Base-by-base conservation (phyloP, 2,329 filamentous ascomycete genomes). In the Alternaria viburni region DNA sequence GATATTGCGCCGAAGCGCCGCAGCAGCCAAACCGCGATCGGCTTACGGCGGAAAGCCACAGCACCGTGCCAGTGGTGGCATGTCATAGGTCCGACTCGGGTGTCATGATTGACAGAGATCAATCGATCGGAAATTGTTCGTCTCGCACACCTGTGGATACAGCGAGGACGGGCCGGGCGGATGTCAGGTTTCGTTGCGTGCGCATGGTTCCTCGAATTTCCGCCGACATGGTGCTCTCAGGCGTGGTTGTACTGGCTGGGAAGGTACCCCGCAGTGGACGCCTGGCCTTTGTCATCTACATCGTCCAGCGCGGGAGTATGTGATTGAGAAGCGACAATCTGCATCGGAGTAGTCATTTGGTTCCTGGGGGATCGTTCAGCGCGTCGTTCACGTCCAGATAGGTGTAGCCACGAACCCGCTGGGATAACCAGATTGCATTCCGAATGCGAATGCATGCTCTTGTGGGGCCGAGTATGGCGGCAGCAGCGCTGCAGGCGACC, bases 381-480 rank as follows among this genome's bases (percentile, higher is more conserved):
- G 75, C 76, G 69, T 76, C 67, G 70, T 79, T 70, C 72, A 81
- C 70, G 79, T 81, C 80, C 80, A 82, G 74, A 82, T 75, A 70
- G 77, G 73, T 71, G 74, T 73, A 71, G 78, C 75, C 76, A 82
- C 80, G 79, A 81, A 82, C 79, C 80, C 79, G 76, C 78, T 78
- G 72, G 76, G 71, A 76, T 79, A 81, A 69, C 77, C 77, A 71
- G 78, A 75, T 63, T 73, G 70, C 74, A 79, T 78, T 72, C 77
- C 76, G 73, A 75, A 80, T 70, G 76, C 77, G 68, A 80, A 78
- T 65, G 77, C 76, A 69, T 81, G 78, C 56, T 82, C 81, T 58
- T 81, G 76, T 64, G 75, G 74, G 56, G 74, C 70, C 58, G 77
- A 70, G 64, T 81, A 79, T 6, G 76, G 69, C 59, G 75, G 69